A percentile compares a stretch with the other conserved stretches of the same genome.
phyloP scores from a whole-genome alignment of 2,329 filamentous ascomycete species.

The Alternaria ventricosa region DNA sequence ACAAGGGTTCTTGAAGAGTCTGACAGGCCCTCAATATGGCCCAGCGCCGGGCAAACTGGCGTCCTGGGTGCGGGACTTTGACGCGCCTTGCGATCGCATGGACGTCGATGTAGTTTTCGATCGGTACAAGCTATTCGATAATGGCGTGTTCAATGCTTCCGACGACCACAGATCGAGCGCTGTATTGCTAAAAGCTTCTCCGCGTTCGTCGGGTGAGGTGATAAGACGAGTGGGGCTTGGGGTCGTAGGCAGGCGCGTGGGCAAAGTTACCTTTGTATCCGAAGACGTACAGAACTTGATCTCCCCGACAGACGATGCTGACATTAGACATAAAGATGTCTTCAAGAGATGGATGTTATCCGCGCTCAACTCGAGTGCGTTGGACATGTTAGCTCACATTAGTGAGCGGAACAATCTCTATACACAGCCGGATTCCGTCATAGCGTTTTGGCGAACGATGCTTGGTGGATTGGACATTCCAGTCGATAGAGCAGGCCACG shows the following conservation, averaged over 20 bases:
- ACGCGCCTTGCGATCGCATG: not conserved
- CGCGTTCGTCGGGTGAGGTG: not conserved
- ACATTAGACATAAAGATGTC: not conserved
- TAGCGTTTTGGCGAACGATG: not conserved
- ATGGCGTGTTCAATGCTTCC: not conserved
- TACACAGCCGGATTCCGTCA: not conserved
- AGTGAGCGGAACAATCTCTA: not conserved
- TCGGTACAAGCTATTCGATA: not conserved
- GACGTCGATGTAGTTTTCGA: not conserved
- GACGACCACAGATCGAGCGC: not conserved
- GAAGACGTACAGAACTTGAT: not conserved
- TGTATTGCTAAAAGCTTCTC: not conserved
- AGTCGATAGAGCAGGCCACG: not conserved
- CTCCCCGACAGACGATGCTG: not conserved
- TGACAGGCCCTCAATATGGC: not conserved
- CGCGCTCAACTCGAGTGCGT: not conserved
- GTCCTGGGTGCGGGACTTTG: not conserved
- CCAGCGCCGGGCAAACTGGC: not conserved
- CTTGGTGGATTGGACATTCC: not conserved
- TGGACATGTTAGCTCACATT: not conserved
- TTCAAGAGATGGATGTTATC: not conserved
- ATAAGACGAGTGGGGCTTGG: not conserved
- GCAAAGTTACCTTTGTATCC: not conserved
- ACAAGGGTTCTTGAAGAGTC: not conserved
- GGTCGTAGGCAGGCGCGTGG: not conserved